These are phyloP conservation scores for Dactylellina parvicollis DNA, from an alignment of 2,329 filamentous ascomycete genomes.

Conservation along the genomic window DNA sequence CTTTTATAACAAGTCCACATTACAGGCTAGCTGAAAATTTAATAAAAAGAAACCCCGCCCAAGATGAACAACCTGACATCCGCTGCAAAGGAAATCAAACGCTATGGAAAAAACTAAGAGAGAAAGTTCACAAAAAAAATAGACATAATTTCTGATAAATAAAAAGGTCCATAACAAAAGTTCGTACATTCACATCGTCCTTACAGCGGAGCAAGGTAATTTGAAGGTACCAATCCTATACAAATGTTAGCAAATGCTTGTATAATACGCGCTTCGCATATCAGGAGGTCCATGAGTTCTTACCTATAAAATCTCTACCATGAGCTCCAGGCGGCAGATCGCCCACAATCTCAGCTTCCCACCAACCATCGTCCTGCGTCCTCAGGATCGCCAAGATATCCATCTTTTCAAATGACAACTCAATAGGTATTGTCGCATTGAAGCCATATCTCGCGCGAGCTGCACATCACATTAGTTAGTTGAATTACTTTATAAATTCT, in stretches of 20 bases:
- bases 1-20: neutral
- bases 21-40: slow-evolving; percentile 1
- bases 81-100: slow-evolving; percentile 1
- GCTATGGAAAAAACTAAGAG: neutral
- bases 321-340: slow-evolving; percentile 49
- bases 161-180: neutral
- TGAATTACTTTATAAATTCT: neutral
- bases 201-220: slow-evolving; percentile 46
- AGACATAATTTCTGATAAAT: neutral
- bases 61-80: neutral
- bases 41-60: neutral
- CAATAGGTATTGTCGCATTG: slow-evolving; percentile 71
- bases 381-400: slow-evolving; percentile 88
- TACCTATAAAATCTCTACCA: slow-evolving; percentile 51
- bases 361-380: slow-evolving; percentile 98
- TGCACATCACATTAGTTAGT: slow-evolving; percentile 62
- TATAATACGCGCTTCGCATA: neutral
- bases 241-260: slow-evolving; percentile 7
- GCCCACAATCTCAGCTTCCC: slow-evolving; percentile 93
- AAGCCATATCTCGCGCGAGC: slow-evolving; percentile 95
- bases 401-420: slow-evolving; percentile 80
- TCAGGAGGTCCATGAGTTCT: neutral
- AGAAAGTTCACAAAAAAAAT: neutral
- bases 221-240: slow-evolving; percentile 52
- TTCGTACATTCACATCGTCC: neutral